Evolutionary conservation across 441 rosid species (phyloP).

Genomic region (Daphne laureola): DNA sequence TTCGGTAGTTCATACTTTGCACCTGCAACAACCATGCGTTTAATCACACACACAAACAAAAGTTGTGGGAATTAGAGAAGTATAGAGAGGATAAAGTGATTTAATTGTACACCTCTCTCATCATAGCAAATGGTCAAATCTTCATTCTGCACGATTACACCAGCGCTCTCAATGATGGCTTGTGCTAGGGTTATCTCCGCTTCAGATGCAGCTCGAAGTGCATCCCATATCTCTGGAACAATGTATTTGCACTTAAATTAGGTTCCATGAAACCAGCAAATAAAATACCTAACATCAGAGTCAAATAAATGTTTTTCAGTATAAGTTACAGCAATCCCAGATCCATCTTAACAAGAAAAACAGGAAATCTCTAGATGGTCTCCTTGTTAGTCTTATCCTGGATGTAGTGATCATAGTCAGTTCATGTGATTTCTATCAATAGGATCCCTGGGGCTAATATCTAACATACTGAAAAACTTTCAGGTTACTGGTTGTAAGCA

Average conservation of each 20-base stretch:
- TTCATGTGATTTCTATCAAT: too few relatives aligned
- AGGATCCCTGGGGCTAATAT: too few relatives aligned
- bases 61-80: not conserved
- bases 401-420: too few relatives aligned
- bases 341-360: too few relatives aligned
- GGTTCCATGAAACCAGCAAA: not conserved
- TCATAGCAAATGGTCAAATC: conserved; percentile 62
- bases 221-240: conserved; percentile 62
- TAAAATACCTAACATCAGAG: too few relatives aligned
- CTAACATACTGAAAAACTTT: too few relatives aligned
- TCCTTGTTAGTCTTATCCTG: too few relatives aligned
- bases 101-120: conserved; percentile 41
- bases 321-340: too few relatives aligned
- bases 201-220: conserved; percentile 58
- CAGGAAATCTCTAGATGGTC: too few relatives aligned
- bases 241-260: not conserved
- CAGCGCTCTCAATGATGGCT: conserved; percentile 54
- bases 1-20: conserved; percentile 51
- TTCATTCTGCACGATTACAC: conserved; percentile 47
- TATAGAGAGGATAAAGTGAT: not conserved
- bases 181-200: conserved; percentile 42
- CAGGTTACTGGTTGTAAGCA: too few relatives aligned
- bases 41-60: too few relatives aligned
- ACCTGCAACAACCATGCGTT: conserved; percentile 24
- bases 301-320: too few relatives aligned